Percentiles rank a stretch among this genome's conserved stretches.
Evolutionary conservation across 495 filamentous ascomycete genomes (phyloP).

Genomic region (Extremus antarcticus): DNA sequence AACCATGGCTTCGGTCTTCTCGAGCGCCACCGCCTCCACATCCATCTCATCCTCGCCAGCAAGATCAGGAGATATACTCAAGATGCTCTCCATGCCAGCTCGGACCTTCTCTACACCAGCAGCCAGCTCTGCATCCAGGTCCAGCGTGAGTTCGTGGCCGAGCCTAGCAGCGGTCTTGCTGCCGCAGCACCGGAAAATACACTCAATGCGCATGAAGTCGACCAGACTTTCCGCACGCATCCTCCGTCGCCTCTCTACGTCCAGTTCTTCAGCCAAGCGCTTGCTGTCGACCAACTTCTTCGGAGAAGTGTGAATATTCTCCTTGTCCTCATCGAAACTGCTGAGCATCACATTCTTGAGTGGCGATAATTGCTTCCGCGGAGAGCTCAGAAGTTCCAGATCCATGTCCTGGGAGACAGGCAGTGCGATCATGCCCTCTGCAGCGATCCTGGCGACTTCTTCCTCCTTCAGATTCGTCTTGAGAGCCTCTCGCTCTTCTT

Average conservation of each 20-base stretch:
- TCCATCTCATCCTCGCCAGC: slow-evolving; percentile 1
- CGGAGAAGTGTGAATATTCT: slow-evolving; percentile 25
- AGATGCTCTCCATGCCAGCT: slow-evolving; percentile 13
- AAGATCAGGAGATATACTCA: slow-evolving; percentile 7
- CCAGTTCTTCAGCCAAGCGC: slow-evolving; percentile 49
- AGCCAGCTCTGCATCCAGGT: slow-evolving; percentile 20
- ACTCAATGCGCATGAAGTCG: slow-evolving; percentile 76
- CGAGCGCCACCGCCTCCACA: not conserved
- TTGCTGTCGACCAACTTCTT: slow-evolving; percentile 35
- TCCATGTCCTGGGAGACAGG: slow-evolving; percentile 35
- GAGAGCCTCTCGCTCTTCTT: slow-evolving; percentile 59
- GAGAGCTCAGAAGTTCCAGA: slow-evolving; percentile 27
- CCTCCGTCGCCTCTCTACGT: slow-evolving; percentile 54
- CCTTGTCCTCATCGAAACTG: slow-evolving; percentile 28
- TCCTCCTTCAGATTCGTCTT: slow-evolving; percentile 52
- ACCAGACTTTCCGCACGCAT: slow-evolving; percentile 59
- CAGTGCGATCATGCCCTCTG: slow-evolving; percentile 52
- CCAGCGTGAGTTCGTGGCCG: slow-evolving; percentile 22
- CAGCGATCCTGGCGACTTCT: slow-evolving; percentile 49
- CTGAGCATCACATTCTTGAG: slow-evolving; percentile 18
- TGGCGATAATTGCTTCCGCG: slow-evolving; percentile 23
- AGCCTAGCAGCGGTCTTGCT: slow-evolving; percentile 47
- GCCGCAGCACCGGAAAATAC: slow-evolving; percentile 59
- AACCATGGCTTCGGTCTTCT: too few species aligned
- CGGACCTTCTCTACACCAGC: slow-evolving; percentile 25